These are phyloP conservation scores for Malus asiatica DNA, from an alignment of 306 rosid species.

Conservation along the genomic window DNA sequence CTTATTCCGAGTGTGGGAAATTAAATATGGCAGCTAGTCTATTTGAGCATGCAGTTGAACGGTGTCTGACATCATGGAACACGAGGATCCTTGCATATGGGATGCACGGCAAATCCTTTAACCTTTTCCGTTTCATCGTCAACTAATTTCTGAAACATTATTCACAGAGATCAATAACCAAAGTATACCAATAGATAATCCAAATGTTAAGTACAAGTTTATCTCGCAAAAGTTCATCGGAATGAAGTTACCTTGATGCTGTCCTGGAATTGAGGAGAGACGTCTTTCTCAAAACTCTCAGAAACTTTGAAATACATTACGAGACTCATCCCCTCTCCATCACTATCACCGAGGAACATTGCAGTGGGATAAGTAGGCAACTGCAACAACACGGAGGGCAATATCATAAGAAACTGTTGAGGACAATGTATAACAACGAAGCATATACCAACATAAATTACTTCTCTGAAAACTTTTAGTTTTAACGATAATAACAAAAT, in stretches of 20 bases:
- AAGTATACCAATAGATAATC: background rate
- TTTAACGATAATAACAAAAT: too few relatives aligned
- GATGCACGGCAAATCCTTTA: constrained; percentile 58
- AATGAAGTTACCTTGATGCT: constrained; percentile 49
- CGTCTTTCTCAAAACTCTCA: constrained; percentile 52
- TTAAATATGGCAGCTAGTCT: constrained; percentile 25
- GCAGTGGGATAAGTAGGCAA: too few relatives aligned
- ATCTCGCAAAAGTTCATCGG: background rate
- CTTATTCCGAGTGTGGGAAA: constrained; percentile 34
- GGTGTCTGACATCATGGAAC: constrained; percentile 45
- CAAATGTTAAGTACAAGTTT: too few relatives aligned
- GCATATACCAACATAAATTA: too few relatives aligned
- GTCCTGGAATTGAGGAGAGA: constrained; percentile 69
- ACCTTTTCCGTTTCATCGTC: constrained; percentile 82
- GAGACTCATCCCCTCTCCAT: constrained; percentile 71
- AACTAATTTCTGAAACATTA: constrained; percentile 56
- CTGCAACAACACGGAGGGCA: too few relatives aligned
- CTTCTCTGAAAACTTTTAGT: too few relatives aligned
- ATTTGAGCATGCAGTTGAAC: constrained; percentile 32
- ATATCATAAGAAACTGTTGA: too few relatives aligned
- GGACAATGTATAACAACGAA: too few relatives aligned
- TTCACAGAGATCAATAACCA: background rate
- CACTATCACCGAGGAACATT: too few relatives aligned
- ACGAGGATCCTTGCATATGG: constrained; percentile 46
- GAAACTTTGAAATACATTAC: constrained; percentile 69